Conservation (phyloP, 805 yeast genomes). For the Candida corydali region DNA sequence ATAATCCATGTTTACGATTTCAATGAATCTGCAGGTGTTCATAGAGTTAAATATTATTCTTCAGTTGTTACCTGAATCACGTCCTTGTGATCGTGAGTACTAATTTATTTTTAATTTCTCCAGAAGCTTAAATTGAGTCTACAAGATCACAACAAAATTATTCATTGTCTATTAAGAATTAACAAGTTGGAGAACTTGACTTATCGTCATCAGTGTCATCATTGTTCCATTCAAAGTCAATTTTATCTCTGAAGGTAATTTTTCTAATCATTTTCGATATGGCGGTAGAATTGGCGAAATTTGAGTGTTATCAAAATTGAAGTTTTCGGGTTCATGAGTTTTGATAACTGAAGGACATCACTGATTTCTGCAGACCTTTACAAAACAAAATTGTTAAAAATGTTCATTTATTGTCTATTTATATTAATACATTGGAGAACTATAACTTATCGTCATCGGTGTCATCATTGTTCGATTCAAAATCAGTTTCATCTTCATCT, state of each 20-base stretch:
- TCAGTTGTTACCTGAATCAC: no score
- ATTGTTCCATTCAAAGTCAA: conserved; percentile 28
- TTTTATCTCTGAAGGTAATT: conserved; percentile 17
- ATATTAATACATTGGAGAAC: neutral
- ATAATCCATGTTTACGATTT: conserved; percentile 14
- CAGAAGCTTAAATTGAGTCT: no score
- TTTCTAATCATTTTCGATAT: conserved; percentile 15
- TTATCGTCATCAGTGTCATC: conserved; percentile 15
- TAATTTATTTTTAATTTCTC: no score
- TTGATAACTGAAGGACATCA: no score
- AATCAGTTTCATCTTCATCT: conserved; percentile 33
- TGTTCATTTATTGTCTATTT: no score
- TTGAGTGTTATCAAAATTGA: no score
- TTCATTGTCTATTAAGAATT: neutral
- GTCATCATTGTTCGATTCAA: conserved; percentile 26
- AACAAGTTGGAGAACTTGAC: no score
- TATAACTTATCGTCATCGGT: conserved; percentile 5
- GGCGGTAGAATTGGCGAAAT: conserved; percentile 24
- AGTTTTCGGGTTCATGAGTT: no score
- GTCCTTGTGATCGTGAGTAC: no score
- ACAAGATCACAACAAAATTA: no score
- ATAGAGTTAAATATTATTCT: neutral
- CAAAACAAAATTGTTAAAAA: no score
- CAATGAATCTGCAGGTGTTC: conserved; percentile 2
- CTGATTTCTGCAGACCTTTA: no score